Percentiles rank a stretch among this genome's conserved stretches.
Evolutionary conservation across 2,329 filamentous ascomycete species (phyloP).

Genomic region (Cercospora janseana): DNA sequence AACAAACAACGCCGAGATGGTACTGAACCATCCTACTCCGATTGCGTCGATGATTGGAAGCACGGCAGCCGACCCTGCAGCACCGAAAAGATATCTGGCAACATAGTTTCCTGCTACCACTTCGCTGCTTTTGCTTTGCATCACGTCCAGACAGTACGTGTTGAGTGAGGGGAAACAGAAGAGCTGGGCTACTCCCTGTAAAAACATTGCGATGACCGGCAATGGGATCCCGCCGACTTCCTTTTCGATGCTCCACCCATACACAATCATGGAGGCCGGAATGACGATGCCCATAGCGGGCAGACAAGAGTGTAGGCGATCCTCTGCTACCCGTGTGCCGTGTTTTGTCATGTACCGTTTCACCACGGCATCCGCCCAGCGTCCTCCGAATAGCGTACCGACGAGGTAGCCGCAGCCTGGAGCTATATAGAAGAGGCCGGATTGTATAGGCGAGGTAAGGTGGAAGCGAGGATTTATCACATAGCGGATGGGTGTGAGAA

Average conservation of each 20-base stretch:
- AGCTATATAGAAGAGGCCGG: conserved; percentile 71
- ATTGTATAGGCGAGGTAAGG: conserved; percentile 63
- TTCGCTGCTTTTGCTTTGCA: conserved; percentile 68
- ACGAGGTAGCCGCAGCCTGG: conserved; percentile 68
- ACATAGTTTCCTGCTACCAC: conserved; percentile 76
- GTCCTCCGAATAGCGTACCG: conserved; percentile 69
- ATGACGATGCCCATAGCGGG: conserved; percentile 57
- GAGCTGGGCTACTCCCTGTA: conserved; percentile 71
- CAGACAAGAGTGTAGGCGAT: conserved; percentile 61
- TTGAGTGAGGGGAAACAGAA: conserved; percentile 75
- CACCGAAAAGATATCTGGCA: conserved; percentile 71
- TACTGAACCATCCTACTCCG: conserved; percentile 79
- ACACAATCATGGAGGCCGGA: conserved; percentile 64
- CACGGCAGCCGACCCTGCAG: conserved; percentile 66
- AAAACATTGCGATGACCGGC: conserved; percentile 70
- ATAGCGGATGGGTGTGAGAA: conserved; percentile 57
- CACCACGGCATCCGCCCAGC: conserved; percentile 66
- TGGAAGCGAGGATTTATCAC: conserved; percentile 72
- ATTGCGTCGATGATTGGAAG: conserved; percentile 71
- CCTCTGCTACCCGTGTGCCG: conserved; percentile 64
- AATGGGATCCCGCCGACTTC: conserved; percentile 56
- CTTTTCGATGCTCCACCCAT: conserved; percentile 64
- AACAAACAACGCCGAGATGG: conserved; percentile 62
- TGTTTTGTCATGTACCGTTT: conserved; percentile 62
- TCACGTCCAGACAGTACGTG: conserved; percentile 79